These are phyloP conservation scores for Fraxinus velutina DNA, from an alignment of 305 asterid genomes.

Conservation along the genomic window DNA sequence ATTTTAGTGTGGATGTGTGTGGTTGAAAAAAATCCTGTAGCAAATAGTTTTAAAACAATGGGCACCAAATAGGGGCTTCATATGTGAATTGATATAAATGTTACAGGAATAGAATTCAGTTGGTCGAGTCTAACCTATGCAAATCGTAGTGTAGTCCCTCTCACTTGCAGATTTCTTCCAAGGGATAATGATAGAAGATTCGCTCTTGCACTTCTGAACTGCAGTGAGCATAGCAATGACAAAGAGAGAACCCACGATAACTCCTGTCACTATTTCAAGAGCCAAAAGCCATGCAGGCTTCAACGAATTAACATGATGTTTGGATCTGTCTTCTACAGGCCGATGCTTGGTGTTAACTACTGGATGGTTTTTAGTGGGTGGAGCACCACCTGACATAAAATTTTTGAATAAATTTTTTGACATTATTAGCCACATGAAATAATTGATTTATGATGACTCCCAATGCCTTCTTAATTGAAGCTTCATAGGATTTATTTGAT, in stretches of 20 bases:
- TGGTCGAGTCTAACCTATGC: slow-evolving; percentile 50
- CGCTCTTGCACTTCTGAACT: slow-evolving; percentile 59
- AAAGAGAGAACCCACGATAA: slow-evolving; percentile 64
- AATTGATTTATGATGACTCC: background rate
- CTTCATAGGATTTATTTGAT: background rate
- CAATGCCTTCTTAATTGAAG: background rate
- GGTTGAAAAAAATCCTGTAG: background rate
- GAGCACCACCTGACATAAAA: slow-evolving; percentile 40
- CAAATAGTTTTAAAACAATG: background rate
- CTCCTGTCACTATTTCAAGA: slow-evolving; percentile 77
- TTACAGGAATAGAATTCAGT: background rate
- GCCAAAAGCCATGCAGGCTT: slow-evolving; percentile 84
- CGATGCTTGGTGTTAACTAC: slow-evolving; percentile 35
- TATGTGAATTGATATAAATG: slow-evolving; percentile 1
- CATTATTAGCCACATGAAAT: background rate
- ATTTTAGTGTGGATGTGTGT: background rate
- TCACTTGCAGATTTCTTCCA: slow-evolving; percentile 85
- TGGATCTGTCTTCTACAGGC: slow-evolving; percentile 41
- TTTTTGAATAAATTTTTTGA: background rate
- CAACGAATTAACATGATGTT: slow-evolving; percentile 43
- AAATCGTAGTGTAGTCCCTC: slow-evolving; percentile 57
- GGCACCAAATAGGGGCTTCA: background rate
- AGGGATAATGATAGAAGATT: slow-evolving; percentile 58
- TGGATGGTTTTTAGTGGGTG: slow-evolving; percentile 42
- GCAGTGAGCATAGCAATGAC: slow-evolving; percentile 56